Evolutionary conservation across 1,139 yeast genomes (phyloP), one percentile per base, ranked within the genome.

Genomic region (Meyerozyma carpophila): DNA sequence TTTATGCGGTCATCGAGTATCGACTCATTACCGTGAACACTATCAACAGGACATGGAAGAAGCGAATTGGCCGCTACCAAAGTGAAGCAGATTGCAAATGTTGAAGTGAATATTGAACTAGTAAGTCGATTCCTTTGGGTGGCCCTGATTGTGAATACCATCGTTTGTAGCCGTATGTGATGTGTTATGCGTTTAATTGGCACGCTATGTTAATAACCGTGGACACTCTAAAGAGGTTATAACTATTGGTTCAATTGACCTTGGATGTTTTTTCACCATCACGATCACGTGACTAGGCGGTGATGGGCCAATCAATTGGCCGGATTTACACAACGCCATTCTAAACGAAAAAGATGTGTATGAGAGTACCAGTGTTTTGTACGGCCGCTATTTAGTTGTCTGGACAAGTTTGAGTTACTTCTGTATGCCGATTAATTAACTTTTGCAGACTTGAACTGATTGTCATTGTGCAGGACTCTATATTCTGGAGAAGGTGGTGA

Each of bases 21-120:
- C 3, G 77, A 62, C 32, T 72, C 78, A 50, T 72, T 72, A 8
- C 71, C 72, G 48, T 68, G 72, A 11, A 68, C 69, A 40, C 56
- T 55, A 51, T 80, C 84, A 18, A 82, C 83, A 1, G 94, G 94
- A 64, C 94, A 85, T n/a, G 90, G 90, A 41, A 85, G 62, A 13
- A 82, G 53, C 14, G 84, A 78, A 52, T 85, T 84, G 10, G 87
- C 84, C 2, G 84, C 80, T 10, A 85, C 93, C 43, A 87, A 67
- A 43, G 81, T 66, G 48, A 84, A 77, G 40, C 93, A 84, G 27
- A 85, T 80, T 31, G 84, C 76, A 54, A 84, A 83, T 0, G 93
- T 84, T n/a, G 90, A 79, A 28, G 84, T 78, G 63, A 85, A 85
- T 47, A 84, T 71, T 24, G 89, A 82, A 45, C 78, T 76, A 27